A percentile compares a stretch with the other conserved stretches of the same genome.
These are phyloP conservation scores for Pseudocercospora macadamiae DNA, from an alignment of 2,329 filamentous ascomycete species.

Conservation along the genomic window DNA sequence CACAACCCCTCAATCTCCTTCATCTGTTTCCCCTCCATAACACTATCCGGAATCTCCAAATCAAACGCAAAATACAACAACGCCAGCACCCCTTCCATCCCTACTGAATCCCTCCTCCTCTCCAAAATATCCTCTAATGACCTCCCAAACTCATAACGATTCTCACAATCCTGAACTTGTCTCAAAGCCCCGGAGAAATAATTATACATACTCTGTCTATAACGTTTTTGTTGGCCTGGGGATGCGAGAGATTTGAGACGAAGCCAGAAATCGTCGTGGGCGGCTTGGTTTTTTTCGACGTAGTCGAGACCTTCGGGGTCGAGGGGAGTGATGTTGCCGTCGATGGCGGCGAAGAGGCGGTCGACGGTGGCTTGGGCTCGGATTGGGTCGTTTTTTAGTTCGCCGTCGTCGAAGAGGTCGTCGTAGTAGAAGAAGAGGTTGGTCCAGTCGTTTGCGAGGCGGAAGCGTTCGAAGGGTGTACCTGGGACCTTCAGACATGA, in stretches of 20 bases:
- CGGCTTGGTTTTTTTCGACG: conserved; percentile 1
- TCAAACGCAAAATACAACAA: neutral
- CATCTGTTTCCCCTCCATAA: neutral
- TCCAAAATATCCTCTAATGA: neutral
- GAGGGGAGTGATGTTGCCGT: neutral
- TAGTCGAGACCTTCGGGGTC: neutral
- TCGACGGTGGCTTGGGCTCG: neutral
- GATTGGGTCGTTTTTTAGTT: conserved; percentile 4
- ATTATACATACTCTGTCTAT: neutral
- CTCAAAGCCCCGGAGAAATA: neutral
- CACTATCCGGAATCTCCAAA: neutral
- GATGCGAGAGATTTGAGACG: neutral
- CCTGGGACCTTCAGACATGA: neutral
- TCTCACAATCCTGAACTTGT: neutral
- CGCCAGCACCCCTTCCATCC: neutral
- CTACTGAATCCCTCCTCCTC: neutral
- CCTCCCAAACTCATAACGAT: neutral
- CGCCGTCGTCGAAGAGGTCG: conserved; percentile 8
- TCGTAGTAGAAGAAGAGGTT: conserved; percentile 10
- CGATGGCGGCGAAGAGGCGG: neutral
- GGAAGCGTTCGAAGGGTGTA: conserved; percentile 8
- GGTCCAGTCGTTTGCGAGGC: conserved; percentile 8
- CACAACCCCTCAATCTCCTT: conserved; percentile 3
- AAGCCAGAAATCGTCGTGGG: neutral
- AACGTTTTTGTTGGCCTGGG: neutral